A percentile compares a stretch with the other conserved stretches of the same genome.
Evolutionary conservation across 2,329 filamentous ascomycete species (phyloP).

Genomic region (Colletotrichum tropicale): DNA sequence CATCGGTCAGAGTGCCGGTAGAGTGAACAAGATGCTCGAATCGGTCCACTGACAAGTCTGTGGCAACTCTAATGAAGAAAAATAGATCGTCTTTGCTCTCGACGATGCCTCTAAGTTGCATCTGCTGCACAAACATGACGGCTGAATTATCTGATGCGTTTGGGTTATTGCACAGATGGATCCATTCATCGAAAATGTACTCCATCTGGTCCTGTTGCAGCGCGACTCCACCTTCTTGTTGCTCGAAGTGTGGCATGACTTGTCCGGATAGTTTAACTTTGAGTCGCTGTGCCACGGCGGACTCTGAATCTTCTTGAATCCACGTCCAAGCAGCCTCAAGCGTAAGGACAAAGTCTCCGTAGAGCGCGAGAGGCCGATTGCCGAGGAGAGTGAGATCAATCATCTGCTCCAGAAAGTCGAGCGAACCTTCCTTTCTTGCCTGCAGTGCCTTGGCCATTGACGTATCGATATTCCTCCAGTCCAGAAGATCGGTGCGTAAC

Average conservation of each 20-base stretch:
- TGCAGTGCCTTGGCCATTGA: conserved; percentile 76
- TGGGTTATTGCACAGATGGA: conserved; percentile 79
- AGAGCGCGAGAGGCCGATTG: conserved; percentile 77
- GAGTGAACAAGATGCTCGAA: conserved; percentile 75
- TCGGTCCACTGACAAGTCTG: conserved; percentile 79
- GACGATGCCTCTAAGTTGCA: conserved; percentile 77
- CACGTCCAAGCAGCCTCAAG: conserved; percentile 82
- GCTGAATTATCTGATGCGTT: conserved; percentile 75
- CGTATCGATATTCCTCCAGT: conserved; percentile 70
- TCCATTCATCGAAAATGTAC: conserved; percentile 97
- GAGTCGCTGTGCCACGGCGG: conserved; percentile 70
- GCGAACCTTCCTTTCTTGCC: conserved; percentile 71
- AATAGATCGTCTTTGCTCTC: conserved; percentile 77
- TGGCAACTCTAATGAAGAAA: conserved; percentile 78
- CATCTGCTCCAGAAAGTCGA: conserved; percentile 81
- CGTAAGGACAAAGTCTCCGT: conserved; percentile 85
- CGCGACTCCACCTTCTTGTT: neutral
- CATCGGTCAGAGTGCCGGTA: conserved; percentile 61
- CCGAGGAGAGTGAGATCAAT: conserved; percentile 80
- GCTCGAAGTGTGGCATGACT: conserved; percentile 52
- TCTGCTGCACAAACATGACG: conserved; percentile 80
- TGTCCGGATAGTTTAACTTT: conserved; percentile 63
- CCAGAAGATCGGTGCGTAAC: conserved; percentile 63
- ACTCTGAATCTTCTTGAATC: conserved; percentile 74
- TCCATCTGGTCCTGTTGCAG: conserved; percentile 81